Evolutionary conservation across 495 filamentous ascomycete species (phyloP).

Genomic region (Podospora australis): DNA sequence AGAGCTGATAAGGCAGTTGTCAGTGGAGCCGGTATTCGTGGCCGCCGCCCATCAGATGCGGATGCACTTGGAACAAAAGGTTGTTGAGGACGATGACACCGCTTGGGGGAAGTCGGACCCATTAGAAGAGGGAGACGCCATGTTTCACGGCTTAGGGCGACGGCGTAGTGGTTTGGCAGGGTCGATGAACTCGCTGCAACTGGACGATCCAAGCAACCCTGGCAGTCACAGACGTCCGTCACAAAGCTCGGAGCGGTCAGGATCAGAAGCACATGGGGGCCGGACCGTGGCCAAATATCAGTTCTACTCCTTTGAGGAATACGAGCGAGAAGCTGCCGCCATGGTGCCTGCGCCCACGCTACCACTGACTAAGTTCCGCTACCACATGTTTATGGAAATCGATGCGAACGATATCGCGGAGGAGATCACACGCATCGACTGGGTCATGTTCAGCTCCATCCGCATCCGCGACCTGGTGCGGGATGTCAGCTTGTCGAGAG

Average conservation of each 20-base stretch:
- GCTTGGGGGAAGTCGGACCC: slow-evolving; percentile 68
- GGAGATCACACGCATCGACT: slow-evolving; percentile 92
- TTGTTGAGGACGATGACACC: slow-evolving; percentile 73
- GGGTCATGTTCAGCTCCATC: slow-evolving; percentile 95
- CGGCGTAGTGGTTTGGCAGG: slow-evolving; percentile 31
- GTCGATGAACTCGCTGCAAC: slow-evolving; percentile 37
- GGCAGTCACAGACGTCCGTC: slow-evolving; percentile 37
- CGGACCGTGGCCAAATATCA: slow-evolving; percentile 35
- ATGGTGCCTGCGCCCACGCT: slow-evolving; percentile 56
- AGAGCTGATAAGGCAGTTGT: slow-evolving; percentile 63
- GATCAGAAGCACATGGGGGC: slow-evolving; percentile 23
- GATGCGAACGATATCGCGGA: slow-evolving; percentile 76
- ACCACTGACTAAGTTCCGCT: slow-evolving; percentile 68
- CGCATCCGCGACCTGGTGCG: slow-evolving; percentile 89
- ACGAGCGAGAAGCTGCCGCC: slow-evolving; percentile 62
- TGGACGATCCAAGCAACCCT: slow-evolving; percentile 30
- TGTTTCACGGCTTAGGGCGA: slow-evolving; percentile 13
- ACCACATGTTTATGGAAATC: slow-evolving; percentile 75
- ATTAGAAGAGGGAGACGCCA: slow-evolving; percentile 39
- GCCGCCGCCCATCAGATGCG: slow-evolving; percentile 78
- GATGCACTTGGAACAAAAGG: slow-evolving; percentile 53
- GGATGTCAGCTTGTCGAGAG: slow-evolving; percentile 69
- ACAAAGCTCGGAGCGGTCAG: slow-evolving; percentile 36
- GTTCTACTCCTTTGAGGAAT: slow-evolving; percentile 60
- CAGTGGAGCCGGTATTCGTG: slow-evolving; percentile 67